Evolutionary conservation across 176 grass and related monocot genomes (phyloP).

Genomic region (Poa annua): DNA sequence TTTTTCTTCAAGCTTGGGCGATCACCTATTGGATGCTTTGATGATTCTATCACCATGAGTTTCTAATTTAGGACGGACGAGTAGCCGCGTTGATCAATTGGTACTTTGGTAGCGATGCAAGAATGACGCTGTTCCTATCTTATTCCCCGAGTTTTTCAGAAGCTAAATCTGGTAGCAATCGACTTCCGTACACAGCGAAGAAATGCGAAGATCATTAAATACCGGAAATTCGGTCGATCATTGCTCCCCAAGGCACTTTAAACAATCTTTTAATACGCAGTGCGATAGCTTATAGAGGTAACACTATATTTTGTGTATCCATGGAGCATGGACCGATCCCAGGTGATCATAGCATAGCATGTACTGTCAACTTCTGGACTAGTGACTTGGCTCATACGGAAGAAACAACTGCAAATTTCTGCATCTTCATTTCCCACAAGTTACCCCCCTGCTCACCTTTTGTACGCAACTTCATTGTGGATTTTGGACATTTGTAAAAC

Average conservation of each 20-base stretch:
- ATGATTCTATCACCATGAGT: not conserved
- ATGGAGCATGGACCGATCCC: not conserved
- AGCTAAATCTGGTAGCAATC: slow-evolving; percentile 12
- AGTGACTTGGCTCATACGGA: slow-evolving; percentile 7
- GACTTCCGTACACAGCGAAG: not conserved
- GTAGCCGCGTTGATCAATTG: slow-evolving; percentile 1
- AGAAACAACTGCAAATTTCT: not conserved
- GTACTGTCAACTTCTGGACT: slow-evolving; percentile 1
- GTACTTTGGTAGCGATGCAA: slow-evolving; percentile 24
- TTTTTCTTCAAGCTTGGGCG: not conserved
- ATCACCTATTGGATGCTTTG: not conserved
- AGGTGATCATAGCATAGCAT: slow-evolving; percentile 15
- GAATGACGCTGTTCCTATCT: not conserved
- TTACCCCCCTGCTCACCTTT: slow-evolving; percentile 27
- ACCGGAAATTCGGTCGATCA: not conserved
- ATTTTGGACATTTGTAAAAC: slow-evolving; percentile 3
- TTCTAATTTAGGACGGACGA: slow-evolving; percentile 4
- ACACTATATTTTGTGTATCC: slow-evolving; percentile 30
- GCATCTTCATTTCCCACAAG: not conserved
- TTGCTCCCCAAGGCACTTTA: not conserved
- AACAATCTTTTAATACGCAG: slow-evolving; percentile 4
- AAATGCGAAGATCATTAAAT: not conserved
- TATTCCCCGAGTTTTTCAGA: not conserved
- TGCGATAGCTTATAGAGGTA: slow-evolving; percentile 26
- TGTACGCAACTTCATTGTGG: not conserved